These are phyloP conservation scores for Syzygium aqueum DNA, from an alignment of 345 rosid species.

Conservation along the genomic window DNA sequence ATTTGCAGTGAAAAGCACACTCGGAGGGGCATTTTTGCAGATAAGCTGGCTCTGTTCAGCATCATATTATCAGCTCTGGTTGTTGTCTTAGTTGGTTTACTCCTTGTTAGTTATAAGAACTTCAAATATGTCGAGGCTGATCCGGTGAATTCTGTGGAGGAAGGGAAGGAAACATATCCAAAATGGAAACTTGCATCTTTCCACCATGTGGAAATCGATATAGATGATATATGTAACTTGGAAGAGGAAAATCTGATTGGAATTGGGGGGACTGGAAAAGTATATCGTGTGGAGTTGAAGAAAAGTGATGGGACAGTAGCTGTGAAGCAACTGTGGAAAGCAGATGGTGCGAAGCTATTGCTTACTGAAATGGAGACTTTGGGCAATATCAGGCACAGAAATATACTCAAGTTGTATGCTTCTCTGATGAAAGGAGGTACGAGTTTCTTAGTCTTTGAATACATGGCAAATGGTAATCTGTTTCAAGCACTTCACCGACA, in stretches of 20 bases:
- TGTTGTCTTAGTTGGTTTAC: constrained; percentile 29
- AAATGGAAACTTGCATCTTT: constrained; percentile 61
- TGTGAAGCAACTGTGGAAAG: constrained; percentile 61
- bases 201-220: constrained; percentile 63
- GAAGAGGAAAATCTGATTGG: constrained; percentile 64
- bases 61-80: constrained; percentile 31
- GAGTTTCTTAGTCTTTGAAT: constrained; percentile 70
- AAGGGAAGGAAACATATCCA: constrained; percentile 15
- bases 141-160: constrained; percentile 10
- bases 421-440: constrained; percentile 50
- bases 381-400: constrained; percentile 70
- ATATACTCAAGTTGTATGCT: constrained; percentile 73
- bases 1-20: constrained; percentile 27
- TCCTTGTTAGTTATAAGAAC: constrained; percentile 41
- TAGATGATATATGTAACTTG: constrained; percentile 56
- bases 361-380: constrained; percentile 73
- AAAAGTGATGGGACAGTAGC: constrained; percentile 57
- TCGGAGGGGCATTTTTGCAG: constrained; percentile 11
- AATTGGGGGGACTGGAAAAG: constrained; percentile 81
- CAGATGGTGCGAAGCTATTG: constrained; percentile 40
- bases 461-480: constrained; percentile 75
- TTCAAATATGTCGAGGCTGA: constrained; percentile 26
- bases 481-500: constrained; percentile 47
- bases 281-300: constrained; percentile 68
- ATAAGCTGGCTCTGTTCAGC: constrained; percentile 29